These are phyloP conservation scores for Trichophyton verrucosum DNA, from an alignment of 2,329 filamentous ascomycete genomes.

Conservation along the genomic window DNA sequence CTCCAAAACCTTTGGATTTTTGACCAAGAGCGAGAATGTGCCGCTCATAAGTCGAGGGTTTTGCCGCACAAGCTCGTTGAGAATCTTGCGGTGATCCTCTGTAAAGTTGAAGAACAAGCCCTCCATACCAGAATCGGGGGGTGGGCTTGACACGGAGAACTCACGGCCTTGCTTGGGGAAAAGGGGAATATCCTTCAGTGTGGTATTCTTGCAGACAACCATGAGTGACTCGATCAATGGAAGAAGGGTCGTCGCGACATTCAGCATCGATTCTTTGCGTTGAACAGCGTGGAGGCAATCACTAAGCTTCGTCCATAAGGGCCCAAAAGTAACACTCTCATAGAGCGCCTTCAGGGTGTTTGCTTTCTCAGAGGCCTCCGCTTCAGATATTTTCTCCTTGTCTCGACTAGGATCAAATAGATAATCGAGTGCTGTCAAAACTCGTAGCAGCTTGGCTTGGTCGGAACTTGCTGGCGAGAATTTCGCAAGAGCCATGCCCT, in stretches of 20 bases:
- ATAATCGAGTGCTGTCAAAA: slow-evolving; percentile 88
- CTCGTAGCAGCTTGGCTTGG: slow-evolving; percentile 86
- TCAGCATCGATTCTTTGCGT: slow-evolving; percentile 87
- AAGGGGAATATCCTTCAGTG: slow-evolving; percentile 54
- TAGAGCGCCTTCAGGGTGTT: slow-evolving; percentile 80
- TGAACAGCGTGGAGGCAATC: slow-evolving; percentile 78
- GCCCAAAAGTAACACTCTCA: slow-evolving; percentile 77
- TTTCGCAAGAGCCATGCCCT: slow-evolving; percentile 83
- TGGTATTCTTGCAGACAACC: slow-evolving; percentile 98
- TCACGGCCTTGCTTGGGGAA: slow-evolving; percentile 46
- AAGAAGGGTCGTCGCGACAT: slow-evolving; percentile 87
- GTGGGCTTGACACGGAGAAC: slow-evolving; percentile 59
- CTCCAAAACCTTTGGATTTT: slow-evolving; percentile 96
- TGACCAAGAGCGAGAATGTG: slow-evolving; percentile 87
- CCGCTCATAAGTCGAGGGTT: slow-evolving; percentile 98
- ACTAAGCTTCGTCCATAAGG: slow-evolving; percentile 85
- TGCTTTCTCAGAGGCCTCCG: slow-evolving; percentile 55
- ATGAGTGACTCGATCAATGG: slow-evolving; percentile 93
- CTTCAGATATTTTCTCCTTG: slow-evolving; percentile 41
- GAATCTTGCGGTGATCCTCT: slow-evolving; percentile 90
- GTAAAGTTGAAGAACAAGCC: slow-evolving; percentile 94
- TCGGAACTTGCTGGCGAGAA: slow-evolving; percentile 94
- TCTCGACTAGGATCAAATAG: slow-evolving; percentile 71
- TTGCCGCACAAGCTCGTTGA: slow-evolving; percentile 93
- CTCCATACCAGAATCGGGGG: slow-evolving; percentile 70